Evolutionary conservation across 2,329 filamentous ascomycete genomes (phyloP).

Genomic region (Shiraia bambusicola): DNA sequence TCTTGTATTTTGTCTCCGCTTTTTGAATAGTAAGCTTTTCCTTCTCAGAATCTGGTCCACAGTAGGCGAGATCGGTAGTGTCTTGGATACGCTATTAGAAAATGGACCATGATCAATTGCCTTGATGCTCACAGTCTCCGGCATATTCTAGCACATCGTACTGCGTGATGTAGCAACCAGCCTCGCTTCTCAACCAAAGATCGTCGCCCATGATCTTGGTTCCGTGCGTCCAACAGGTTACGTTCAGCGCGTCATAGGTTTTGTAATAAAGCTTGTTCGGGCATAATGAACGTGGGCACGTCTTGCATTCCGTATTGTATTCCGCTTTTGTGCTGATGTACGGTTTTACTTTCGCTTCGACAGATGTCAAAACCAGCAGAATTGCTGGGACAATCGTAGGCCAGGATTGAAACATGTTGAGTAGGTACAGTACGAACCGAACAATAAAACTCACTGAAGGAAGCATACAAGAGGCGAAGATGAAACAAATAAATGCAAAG

Average conservation of each 20-base stretch:
- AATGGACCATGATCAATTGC: background rate
- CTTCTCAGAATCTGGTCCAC: slow-evolving; percentile 28
- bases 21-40: slow-evolving; percentile 25
- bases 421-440: background rate
- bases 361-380: background rate
- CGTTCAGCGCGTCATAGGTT: slow-evolving; percentile 20
- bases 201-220: slow-evolving; percentile 30
- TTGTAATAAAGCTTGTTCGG: slow-evolving; percentile 25
- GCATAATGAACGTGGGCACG: slow-evolving; percentile 32
- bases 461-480: background rate
- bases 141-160: slow-evolving; percentile 30
- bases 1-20: slow-evolving; percentile 30
- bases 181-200: slow-evolving; percentile 32
- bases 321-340: slow-evolving; percentile 26
- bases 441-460: background rate
- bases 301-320: slow-evolving; percentile 35
- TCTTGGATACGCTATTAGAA: slow-evolving; percentile 10
- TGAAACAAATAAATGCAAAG: background rate
- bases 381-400: slow-evolving; percentile 1
- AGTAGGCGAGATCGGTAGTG: slow-evolving; percentile 27
- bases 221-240: slow-evolving; percentile 34
- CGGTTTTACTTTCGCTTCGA: slow-evolving; percentile 7
- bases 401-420: slow-evolving; percentile 6
- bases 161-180: slow-evolving; percentile 34
- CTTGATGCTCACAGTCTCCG: slow-evolving; percentile 22